These are phyloP conservation scores for Stentor coeruleus DNA, from an alignment of 73 alveolate genomes.

Conservation along the genomic window DNA sequence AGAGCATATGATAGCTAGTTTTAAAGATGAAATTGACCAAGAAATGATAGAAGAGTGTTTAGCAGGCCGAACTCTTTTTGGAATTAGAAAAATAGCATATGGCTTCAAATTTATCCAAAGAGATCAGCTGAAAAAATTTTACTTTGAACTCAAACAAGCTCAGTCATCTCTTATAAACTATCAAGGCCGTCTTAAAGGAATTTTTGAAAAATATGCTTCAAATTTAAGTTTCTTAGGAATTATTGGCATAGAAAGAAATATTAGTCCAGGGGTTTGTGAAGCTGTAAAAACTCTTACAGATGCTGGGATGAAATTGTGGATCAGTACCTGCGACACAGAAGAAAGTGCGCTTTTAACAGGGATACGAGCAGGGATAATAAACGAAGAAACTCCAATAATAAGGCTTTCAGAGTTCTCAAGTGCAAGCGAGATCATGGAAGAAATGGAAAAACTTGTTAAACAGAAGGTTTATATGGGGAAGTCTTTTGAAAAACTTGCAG, in stretches of 20 bases:
- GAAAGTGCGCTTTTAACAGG: not conserved
- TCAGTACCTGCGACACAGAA: not conserved
- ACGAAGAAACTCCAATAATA: not conserved
- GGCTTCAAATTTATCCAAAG: not conserved
- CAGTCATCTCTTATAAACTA: not conserved
- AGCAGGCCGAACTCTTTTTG: not conserved
- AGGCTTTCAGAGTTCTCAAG: not conserved
- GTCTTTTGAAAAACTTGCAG: not conserved
- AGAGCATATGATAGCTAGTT: not conserved
- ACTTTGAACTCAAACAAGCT: not conserved
- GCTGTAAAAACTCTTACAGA: not conserved
- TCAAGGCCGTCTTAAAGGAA: not conserved
- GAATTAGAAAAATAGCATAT: not conserved
- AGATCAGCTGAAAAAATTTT: no score
- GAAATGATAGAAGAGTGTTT: not conserved
- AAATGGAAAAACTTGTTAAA: not conserved
- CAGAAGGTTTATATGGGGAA: not conserved
- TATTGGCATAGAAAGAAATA: not conserved
- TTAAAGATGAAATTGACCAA: not conserved
- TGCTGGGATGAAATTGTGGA: conserved; percentile 1
- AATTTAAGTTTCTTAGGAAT: not conserved
- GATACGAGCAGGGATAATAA: not conserved
- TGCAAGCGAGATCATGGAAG: not conserved
- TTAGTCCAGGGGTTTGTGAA: not conserved
- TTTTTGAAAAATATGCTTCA: not conserved